A percentile compares a stretch with the other conserved stretches of the same genome.
Conservation (phyloP, 257 asterid species). For the Solanum corneliomulleri region DNA sequence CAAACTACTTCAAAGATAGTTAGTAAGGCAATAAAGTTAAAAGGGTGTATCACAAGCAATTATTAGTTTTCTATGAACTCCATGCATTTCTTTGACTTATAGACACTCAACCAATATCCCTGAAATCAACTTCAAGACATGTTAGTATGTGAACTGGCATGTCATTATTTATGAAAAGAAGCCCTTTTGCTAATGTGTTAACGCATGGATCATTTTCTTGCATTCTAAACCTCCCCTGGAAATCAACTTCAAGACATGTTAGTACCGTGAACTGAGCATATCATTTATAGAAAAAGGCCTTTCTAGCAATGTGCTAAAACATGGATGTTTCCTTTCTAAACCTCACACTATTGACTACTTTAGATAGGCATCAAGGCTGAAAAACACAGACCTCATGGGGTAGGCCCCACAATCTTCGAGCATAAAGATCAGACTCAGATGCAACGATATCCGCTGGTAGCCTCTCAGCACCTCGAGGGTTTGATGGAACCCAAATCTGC, state of each 20-base stretch:
- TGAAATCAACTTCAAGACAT: not conserved
- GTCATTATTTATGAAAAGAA: not conserved
- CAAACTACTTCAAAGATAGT: not conserved
- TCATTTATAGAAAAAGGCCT: not conserved
- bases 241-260: not conserved
- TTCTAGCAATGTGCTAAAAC: not conserved
- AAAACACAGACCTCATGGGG: conserved; percentile 57
- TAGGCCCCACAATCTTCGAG: conserved; percentile 71
- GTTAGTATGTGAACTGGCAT: not conserved
- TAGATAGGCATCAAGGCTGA: not conserved
- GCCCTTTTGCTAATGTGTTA: not conserved
- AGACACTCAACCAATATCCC: not conserved
- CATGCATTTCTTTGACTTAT: not conserved
- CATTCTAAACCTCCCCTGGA: not conserved
- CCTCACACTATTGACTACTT: not conserved
- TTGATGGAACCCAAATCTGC: conserved; percentile 79
- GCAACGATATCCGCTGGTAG: conserved; percentile 58
- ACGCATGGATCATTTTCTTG: not conserved
- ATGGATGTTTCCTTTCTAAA: not conserved
- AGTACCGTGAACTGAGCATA: not conserved
- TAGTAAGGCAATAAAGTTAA: not conserved
- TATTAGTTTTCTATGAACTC: not conserved
- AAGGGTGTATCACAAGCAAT: not conserved
- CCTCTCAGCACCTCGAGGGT: conserved; percentile 86
- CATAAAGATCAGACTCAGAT: conserved; percentile 54